A percentile compares a stretch with the other conserved stretches of the same genome.
Evolutionary conservation across 768 basidiomycete species (phyloP).

Genomic region (Termitomyces heimii): DNA sequence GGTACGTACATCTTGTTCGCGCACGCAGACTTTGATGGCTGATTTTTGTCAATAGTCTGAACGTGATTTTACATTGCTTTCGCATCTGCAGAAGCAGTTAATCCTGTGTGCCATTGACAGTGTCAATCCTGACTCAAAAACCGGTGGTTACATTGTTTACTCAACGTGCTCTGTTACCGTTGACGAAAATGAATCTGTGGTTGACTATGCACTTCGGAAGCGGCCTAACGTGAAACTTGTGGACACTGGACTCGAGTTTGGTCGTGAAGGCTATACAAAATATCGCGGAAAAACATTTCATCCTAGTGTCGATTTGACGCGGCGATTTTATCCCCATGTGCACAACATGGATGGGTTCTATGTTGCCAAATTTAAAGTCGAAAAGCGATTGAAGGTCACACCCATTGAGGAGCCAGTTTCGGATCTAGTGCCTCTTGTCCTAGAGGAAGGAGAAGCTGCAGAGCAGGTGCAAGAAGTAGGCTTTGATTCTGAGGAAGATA

Average conservation of each 20-base stretch:
- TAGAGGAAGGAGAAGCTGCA: conserved; percentile 24
- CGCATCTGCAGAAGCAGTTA: conserved; percentile 96
- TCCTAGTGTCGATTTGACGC: conserved; percentile 70
- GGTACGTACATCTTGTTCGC: conserved; percentile 35
- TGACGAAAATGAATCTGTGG: conserved; percentile 97
- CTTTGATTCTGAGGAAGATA: conserved; percentile 78
- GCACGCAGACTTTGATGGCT: neutral
- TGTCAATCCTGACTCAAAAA: conserved; percentile 81
- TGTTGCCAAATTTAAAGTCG: conserved; percentile 98
- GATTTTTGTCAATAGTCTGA: conserved; percentile 54
- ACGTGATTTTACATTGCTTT: conserved; percentile 92
- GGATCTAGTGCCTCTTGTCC: conserved; percentile 9
- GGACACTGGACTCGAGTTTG: conserved; percentile 89
- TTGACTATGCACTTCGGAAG: conserved; percentile 95
- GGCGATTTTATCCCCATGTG: conserved; percentile 93
- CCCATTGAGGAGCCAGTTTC: conserved; percentile 21
- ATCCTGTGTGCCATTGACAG: conserved; percentile 98
- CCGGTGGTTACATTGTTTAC: conserved; percentile 93
- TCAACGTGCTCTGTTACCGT: conserved; percentile 98
- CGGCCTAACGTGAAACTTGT: conserved; percentile 90
- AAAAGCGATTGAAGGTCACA: conserved; percentile 56
- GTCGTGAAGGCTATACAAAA: conserved; percentile 83
- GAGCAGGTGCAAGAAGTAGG: conserved; percentile 32
- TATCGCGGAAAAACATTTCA: conserved; percentile 91
- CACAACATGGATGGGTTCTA: conserved; percentile 99